Conservation (phyloP, 441 rosid species). For the Euphorbia corollata region DNA sequence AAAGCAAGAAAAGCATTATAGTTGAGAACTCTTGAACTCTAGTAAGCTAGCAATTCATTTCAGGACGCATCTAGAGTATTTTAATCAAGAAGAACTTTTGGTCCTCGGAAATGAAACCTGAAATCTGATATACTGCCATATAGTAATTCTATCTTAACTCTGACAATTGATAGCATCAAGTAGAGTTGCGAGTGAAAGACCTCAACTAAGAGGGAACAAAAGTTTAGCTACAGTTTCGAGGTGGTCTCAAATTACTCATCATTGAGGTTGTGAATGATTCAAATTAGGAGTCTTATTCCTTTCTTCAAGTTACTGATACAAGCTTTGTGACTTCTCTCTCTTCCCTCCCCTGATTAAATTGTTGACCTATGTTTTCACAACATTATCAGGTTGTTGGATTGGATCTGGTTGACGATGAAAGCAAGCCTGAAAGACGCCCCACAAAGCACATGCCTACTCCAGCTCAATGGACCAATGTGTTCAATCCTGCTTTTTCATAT, state of each 20-base stretch:
- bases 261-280: not conserved
- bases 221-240: not conserved
- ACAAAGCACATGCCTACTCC: constrained; percentile 99
- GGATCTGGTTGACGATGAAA: constrained; percentile 98
- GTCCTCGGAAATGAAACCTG: not conserved
- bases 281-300: not conserved
- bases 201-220: not conserved
- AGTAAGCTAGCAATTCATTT: not conserved
- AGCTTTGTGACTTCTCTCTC: not conserved
- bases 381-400: constrained; percentile 82
- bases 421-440: constrained; percentile 99
- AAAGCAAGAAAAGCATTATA: not conserved
- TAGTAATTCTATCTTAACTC: not conserved
- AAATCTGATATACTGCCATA: not conserved
- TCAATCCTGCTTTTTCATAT: constrained; percentile 93
- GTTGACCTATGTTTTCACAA: constrained; percentile 20
- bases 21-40: not conserved
- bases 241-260: not conserved
- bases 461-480: constrained; percentile 88
- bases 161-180: not conserved
- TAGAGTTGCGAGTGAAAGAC: not conserved
- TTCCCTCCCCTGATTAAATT: not conserved
- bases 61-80: not conserved
- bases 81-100: not conserved
- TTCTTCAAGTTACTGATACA: not conserved